These are phyloP conservation scores for Russula brevipes DNA, from an alignment of 768 basidiomycete species.

Conservation along the genomic window DNA sequence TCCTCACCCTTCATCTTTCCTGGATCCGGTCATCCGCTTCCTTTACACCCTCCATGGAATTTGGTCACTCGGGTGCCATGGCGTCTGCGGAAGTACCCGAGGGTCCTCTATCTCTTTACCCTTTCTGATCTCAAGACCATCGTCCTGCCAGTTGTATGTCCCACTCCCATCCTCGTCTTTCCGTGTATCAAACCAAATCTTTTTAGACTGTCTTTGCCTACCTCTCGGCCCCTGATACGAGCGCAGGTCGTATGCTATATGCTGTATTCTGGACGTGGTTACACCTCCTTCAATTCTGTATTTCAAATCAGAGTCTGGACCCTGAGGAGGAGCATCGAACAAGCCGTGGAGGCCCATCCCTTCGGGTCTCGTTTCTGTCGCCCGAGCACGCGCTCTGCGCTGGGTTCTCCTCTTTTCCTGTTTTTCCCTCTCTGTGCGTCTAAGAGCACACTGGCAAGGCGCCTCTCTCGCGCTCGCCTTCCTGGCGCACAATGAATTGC, in stretches of 20 bases:
- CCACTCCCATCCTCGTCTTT: not conserved
- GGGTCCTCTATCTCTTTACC: conserved; percentile 18
- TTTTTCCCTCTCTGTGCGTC: conserved; percentile 17
- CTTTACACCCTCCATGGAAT: not conserved
- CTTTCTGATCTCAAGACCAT: conserved; percentile 21
- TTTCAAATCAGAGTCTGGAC: conserved; percentile 28
- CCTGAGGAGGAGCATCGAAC: conserved; percentile 29
- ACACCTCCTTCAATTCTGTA: conserved; percentile 31
- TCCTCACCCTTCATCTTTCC: not conserved
- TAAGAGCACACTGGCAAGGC: conserved; percentile 13
- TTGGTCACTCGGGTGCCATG: not conserved
- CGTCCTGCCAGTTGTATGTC: conserved; percentile 10
- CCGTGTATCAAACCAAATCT: not conserved
- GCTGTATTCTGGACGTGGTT: conserved; percentile 30
- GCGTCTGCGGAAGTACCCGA: conserved; percentile 1
- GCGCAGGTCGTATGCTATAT: not conserved
- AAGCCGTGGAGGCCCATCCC: conserved; percentile 30
- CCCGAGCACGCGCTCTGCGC: conserved; percentile 19
- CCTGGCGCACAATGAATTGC: conserved; percentile 27
- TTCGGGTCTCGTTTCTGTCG: conserved; percentile 26
- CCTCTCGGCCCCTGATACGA: conserved; percentile 5
- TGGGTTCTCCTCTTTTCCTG: conserved; percentile 28
- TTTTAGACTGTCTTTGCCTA: conserved; percentile 17
- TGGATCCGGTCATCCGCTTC: not conserved
- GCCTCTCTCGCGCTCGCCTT: conserved; percentile 21